Evolutionary conservation across 352 stramenopile genomes (phyloP), one percentile per base, ranked within the genome.

Genomic region (Pythium phragmitis): DNA sequence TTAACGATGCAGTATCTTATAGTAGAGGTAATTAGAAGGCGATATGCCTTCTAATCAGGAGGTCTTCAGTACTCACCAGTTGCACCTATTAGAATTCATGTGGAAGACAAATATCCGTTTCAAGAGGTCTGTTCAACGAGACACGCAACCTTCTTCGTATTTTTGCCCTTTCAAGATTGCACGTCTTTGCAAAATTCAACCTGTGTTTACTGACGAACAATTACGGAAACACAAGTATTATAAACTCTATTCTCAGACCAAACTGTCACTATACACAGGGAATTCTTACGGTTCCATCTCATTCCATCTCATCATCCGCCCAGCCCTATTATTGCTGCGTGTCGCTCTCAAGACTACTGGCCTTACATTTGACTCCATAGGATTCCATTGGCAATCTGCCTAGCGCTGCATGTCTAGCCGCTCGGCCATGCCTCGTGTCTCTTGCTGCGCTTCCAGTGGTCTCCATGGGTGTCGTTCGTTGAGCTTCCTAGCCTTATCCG

Each of bases 171-270:
- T 68, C 46, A 63, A 67, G 60, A 63, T 62, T 62, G 45, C 62
- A 63, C 43, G 34, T 69, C 62, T 69, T 69, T 69, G 62, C 48
- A 4, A 62, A 62, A 62, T 57, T 61, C 53, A 67, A 60, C 60
- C 60, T 62, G 21, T 9, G 1, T 57, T 46, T 57, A 67, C 11
- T 8, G 47, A 56, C 57, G 19, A 19, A 21, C 21, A 21, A 1
- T 21, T 1, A 21, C 21, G 21, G 0, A 21, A 21, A 21, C 21
- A 21, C 21, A 21, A 21, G 0, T 21, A 21, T 21, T 21, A 39
- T 39, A 11, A 13, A 39, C 3, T 9, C 7, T 16, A 48, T 4
- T 14, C 36, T 2, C 48, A 37, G 34, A 28, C 37, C 7, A n/a
- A 30, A 14, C 37, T 46, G 59, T 59, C 39, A 12, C 12, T 65